Evolutionary conservation across 75 land plant genomes (phyloP).

Genomic region (Cryptomeria japonica): DNA sequence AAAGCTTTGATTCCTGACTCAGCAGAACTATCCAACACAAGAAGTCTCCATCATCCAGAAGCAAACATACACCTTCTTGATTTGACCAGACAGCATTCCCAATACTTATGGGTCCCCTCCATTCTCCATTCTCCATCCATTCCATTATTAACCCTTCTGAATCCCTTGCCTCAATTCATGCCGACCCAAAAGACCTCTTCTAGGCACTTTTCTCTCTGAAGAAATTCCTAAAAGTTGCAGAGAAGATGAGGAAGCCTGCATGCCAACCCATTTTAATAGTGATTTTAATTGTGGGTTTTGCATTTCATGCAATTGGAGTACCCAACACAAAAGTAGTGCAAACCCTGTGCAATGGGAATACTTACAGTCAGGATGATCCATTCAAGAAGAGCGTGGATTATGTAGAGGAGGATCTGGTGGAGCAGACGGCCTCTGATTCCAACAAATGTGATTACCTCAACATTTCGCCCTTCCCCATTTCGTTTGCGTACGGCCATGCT

Average conservation of each 20-base stretch:
- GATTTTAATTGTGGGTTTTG: background rate
- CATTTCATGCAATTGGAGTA: background rate
- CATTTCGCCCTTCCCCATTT: slow-evolving; percentile 49
- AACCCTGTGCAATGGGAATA: slow-evolving; percentile 29
- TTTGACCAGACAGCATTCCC: no score
- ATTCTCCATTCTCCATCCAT: no score
- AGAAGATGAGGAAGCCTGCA: slow-evolving; percentile 6
- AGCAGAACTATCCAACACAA: no score
- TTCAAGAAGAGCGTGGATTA: slow-evolving; percentile 35
- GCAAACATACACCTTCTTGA: no score
- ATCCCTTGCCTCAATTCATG: no score
- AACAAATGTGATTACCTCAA: slow-evolving; percentile 32
- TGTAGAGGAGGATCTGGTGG: slow-evolving; percentile 30
- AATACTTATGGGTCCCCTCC: no score
- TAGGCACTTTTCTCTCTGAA: no score
- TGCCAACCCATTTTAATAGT: slow-evolving; percentile 18
- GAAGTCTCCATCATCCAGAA: no score
- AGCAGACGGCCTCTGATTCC: background rate
- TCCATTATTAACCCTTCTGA: no score
- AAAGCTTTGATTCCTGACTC: no score
- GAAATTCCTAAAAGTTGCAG: no score
- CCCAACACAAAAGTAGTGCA: slow-evolving; percentile 26
- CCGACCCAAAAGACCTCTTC: no score
- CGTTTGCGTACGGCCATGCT: slow-evolving; percentile 46
- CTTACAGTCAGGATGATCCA: slow-evolving; percentile 35